These are phyloP conservation scores for Suillus alpinus DNA, from an alignment of 768 basidiomycete species.

Conservation along the genomic window DNA sequence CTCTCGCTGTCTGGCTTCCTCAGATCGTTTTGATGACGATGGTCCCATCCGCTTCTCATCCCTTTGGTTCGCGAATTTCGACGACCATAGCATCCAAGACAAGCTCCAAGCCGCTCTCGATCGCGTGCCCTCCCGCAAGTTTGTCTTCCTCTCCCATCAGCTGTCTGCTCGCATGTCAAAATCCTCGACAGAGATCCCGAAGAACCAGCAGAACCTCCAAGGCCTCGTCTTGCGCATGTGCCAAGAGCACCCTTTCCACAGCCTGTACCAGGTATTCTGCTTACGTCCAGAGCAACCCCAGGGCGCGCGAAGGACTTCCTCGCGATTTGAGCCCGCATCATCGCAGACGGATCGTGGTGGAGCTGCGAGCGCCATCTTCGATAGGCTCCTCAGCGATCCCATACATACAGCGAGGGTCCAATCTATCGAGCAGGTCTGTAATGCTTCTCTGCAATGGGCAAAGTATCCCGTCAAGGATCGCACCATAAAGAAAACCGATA, in stretches of 20 bases:
- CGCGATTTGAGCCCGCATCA: slow-evolving; percentile 38
- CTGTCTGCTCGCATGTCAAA: slow-evolving; percentile 83
- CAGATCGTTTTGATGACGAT: slow-evolving; percentile 74
- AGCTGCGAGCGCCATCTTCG: slow-evolving; percentile 65
- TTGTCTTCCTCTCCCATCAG: slow-evolving; percentile 91
- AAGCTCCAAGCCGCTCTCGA: slow-evolving; percentile 45
- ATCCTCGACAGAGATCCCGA: slow-evolving; percentile 24
- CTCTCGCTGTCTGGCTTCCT: slow-evolving; percentile 65
- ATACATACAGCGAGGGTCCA: slow-evolving; percentile 37
- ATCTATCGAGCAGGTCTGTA: slow-evolving; percentile 59
- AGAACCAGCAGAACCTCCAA: slow-evolving; percentile 61
- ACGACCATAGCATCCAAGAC: slow-evolving; percentile 47
- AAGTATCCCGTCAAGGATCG: slow-evolving; percentile 48
- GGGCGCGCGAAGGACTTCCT: slow-evolving; percentile 42
- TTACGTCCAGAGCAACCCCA: slow-evolving; percentile 41
- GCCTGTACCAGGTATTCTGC: slow-evolving; percentile 85
- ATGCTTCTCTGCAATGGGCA: slow-evolving; percentile 74
- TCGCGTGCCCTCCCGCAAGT: slow-evolving; percentile 79
- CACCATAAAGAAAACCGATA: slow-evolving; percentile 21
- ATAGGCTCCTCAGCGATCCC: slow-evolving; percentile 47
- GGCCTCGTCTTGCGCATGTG: slow-evolving; percentile 72
- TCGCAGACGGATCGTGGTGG: slow-evolving; percentile 57
- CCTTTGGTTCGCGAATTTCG: slow-evolving; percentile 89
- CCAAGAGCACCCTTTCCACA: slow-evolving; percentile 91
- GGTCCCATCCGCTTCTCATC: slow-evolving; percentile 81